A percentile compares a stretch with the other conserved stretches of the same genome.
Conservation (phyloP, 108 stramenopile species). For the Nitzschia sp. region DNA sequence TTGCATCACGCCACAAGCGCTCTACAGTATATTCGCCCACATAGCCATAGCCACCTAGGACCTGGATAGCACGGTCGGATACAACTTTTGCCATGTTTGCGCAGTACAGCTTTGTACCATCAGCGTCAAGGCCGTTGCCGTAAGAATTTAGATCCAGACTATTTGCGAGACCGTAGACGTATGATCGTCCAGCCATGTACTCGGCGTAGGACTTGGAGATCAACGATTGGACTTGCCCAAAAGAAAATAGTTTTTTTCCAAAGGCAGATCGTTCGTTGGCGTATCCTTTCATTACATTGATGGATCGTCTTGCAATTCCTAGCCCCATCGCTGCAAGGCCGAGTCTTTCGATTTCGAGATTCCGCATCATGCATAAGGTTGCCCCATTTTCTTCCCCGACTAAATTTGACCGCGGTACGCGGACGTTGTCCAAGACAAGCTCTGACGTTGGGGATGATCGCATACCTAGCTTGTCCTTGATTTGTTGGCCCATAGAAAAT, state of each 20-base stretch:
- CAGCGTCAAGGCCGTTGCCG: slow-evolving; percentile 92
- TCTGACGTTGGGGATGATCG: slow-evolving; percentile 94
- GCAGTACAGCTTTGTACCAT: slow-evolving; percentile 97
- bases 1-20: slow-evolving; percentile 97
- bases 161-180: slow-evolving; percentile 89
- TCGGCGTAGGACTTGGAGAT: slow-evolving; percentile 96
- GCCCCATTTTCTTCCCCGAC: slow-evolving; percentile 93
- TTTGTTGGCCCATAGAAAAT: slow-evolving; percentile 94
- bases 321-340: slow-evolving; percentile 96
- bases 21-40: slow-evolving; percentile 98
- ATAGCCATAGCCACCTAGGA: slow-evolving; percentile 98
- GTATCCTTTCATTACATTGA: slow-evolving; percentile 94
- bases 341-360: slow-evolving; percentile 97
- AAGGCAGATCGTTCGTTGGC: slow-evolving; percentile 90
- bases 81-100: slow-evolving; percentile 95
- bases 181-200: slow-evolving; percentile 94
- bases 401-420: slow-evolving; percentile 78
- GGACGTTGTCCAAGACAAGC: slow-evolving; percentile 96
- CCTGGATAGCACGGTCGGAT: slow-evolving; percentile 97
- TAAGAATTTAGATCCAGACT: slow-evolving; percentile 76
- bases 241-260: slow-evolving; percentile 79
- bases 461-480: slow-evolving; percentile 95
- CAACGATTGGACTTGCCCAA: slow-evolving; percentile 95
- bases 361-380: slow-evolving; percentile 97
- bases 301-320: slow-evolving; percentile 89